Base-by-base conservation (phyloP, 257 asterid species). In the Capsicum pubescens region DNA sequence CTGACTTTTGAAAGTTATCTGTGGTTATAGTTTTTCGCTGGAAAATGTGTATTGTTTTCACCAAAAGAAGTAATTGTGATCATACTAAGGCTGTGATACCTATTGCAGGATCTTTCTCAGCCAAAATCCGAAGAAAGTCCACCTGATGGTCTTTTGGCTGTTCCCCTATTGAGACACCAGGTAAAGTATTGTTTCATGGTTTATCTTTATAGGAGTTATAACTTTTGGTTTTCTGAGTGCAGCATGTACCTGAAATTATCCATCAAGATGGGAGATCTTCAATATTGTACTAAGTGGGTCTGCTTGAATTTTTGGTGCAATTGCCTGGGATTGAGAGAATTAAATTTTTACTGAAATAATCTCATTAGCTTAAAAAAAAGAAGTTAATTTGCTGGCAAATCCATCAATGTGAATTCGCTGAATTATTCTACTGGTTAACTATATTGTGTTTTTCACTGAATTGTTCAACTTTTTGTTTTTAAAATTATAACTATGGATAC, bases 81-180 rank as follows among this genome's bases (percentile, higher is more conserved):
- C 60, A 10, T 48, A 77, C 81, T 74, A 74, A 74, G 58, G 61
- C 13, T 76, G 48, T 54, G 32, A 15, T 77, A 77, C 32, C 48
- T 77, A 64, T 55, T 83, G 67, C 88, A 91, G 93, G 92, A 88
- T 88, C 91, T 94, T 89, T 90, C 94, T 32, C 97, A 91, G 90
- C 97, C 98, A 84, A 92, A 86, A 86, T 87, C 88, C 81, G 98
- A 95, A 91, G 96, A 96, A 26, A 84, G 76, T 86, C 95, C 95
- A 26, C 97, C 99, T 54, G 96, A 92, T 84, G 99, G 99, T 69
- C 79, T 87, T 85, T 85, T 95, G 89, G 92, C 98, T 44, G 98
- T 94, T 85, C 90, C 94, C 84, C 89, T 95, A 79, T 89, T 95
- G 87, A 94, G 94, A 87, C 99, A 95, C 87, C 99, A 95, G 93